Base-by-base conservation (phyloP, 139 green algal species). In the Desmodesmus armatus region DNA sequence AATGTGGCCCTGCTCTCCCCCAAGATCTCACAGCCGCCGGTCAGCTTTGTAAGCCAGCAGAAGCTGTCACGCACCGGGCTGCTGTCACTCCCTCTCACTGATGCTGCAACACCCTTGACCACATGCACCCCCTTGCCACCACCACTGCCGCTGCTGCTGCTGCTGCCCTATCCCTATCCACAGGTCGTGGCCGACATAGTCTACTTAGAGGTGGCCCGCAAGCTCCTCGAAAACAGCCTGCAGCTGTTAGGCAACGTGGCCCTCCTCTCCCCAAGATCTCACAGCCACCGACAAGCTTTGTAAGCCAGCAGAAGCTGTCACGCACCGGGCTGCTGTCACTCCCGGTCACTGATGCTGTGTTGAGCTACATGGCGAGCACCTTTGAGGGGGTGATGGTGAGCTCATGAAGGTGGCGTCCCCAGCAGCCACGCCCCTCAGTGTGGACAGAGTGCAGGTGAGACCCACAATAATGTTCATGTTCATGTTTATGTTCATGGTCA, bases 131-230 rank as follows among this genome's bases (percentile, higher is more conserved):
- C n/a, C n/a, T n/a, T n/a, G n/a, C n/a, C n/a, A n/a, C 47, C 17
- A 15, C 13, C 51, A 62, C 51, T n/a, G n/a, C n/a, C n/a, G n/a
- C n/a, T 58, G 13, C 17, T 23, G 7, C 53, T 63, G 53, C 53
- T 63, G 11, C 53, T 63, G 53, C n/a, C 53, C 15, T 63, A 23
- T 27, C 13, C 5, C 53, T 25, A 6, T 63, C 5, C 15, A 6
- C 71, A 79, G 27, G 55, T 82, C 17, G 76, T 82, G 7, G 62
- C 76, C 25, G 76, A 82, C 55, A 71, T 82, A 11, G 15, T 82
- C 7, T 82, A 82, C n/a, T 39, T 82, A 4, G 55, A 82, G 72
- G 76, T 40, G 13, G 53, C 44, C 3, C 35, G 76, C 1, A 43
- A 39, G n/a, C 37, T 82, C 21, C 55, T 55, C 15, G n/a, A 53